Evolutionary conservation across 441 rosid genomes (phyloP), one percentile per base, ranked within the genome.

Genomic region (Kokia cookei): DNA sequence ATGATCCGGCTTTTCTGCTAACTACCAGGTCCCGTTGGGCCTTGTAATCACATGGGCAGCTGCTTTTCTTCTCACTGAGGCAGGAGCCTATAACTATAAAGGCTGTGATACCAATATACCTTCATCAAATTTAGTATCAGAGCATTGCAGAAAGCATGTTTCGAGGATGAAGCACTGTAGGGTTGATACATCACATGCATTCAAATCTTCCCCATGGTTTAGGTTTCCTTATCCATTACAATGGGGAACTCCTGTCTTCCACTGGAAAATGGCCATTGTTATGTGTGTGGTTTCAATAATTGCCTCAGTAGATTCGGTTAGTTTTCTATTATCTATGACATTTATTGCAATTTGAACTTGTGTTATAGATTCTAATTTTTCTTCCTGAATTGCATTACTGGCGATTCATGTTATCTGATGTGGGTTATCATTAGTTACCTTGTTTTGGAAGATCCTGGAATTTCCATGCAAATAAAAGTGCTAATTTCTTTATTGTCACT

Each of bases 211-310:
- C 50, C 98, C 99, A 48, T 93, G 98, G 98, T 89, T 95, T 81
- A 89, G 99, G 82, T 88, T 95, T 83, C 99, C 98, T 72, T 95
- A 91, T 80, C 99, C 99, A 12, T 79, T 95, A 75, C 98, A 95
- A 76, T 95, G 99, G 99, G 99, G 99, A 53, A 88, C 93, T 76
- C 99, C 99, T 27, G 85, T 93, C 75, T 90, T 95, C 77, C 82
- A 74, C 75, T 93, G 97, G 98, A 90, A 93, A 82, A 85, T 91
- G 97, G 92, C 98, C 72, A 53, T 90, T 61, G 93, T 93, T 55
- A 93, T 95, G 98, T 95, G 98, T 75, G 88, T 87, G 29, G 96
- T 86, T 78, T 88, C 98, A 58, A 50, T 93, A 69, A 91, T 95
- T 75, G 81, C 97, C 72, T 90, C 98, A 19, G 91, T 93, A 70